These are phyloP conservation scores for Jimgerdemannia flammicorona DNA, from an alignment of 192 early-diverging fungal genomes.

Conservation along the genomic window DNA sequence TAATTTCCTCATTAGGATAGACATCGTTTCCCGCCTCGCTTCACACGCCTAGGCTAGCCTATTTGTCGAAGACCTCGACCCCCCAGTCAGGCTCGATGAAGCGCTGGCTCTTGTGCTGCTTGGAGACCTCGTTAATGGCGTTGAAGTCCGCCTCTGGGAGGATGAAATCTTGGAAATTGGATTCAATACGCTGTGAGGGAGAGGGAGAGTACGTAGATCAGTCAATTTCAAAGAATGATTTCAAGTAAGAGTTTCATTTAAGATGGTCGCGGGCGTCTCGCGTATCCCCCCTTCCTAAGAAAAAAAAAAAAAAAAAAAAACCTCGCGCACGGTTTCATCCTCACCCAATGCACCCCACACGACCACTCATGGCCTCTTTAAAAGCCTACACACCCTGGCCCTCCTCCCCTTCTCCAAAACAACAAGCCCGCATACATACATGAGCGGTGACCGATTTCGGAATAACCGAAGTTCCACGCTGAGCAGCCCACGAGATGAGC, in stretches of 20 bases:
- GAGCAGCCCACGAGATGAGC: conserved; percentile 73
- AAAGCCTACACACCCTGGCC: conserved; percentile 6
- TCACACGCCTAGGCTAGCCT: background rate
- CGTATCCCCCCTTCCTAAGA: background rate
- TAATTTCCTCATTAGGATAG: too few relatives aligned
- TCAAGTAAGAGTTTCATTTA: background rate
- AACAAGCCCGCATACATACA: conserved; percentile 35
- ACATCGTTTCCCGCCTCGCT: too few relatives aligned
- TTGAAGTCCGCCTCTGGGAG: conserved; percentile 38
- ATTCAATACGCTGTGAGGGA: conserved; percentile 43
- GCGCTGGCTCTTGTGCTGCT: conserved; percentile 20
- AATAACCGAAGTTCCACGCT: conserved; percentile 74
- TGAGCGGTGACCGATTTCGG: conserved; percentile 72
- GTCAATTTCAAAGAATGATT: too few relatives aligned
- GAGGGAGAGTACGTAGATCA: too few relatives aligned
- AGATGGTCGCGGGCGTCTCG: background rate
- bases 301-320: too few relatives aligned
- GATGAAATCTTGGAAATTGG: conserved; percentile 52
- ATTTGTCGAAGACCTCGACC: conserved; percentile 29
- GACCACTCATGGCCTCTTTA: conserved; percentile 1
- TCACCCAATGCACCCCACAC: conserved; percentile 3
- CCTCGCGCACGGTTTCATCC: conserved; percentile 6
- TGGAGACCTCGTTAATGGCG: conserved; percentile 33
- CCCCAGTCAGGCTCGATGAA: conserved; percentile 26
- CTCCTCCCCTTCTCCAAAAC: conserved; percentile 5